Percentiles rank a stretch among this genome's conserved stretches.
Evolutionary conservation across 768 basidiomycete genomes (phyloP).

Genomic region (Boletus vinaceobasis): DNA sequence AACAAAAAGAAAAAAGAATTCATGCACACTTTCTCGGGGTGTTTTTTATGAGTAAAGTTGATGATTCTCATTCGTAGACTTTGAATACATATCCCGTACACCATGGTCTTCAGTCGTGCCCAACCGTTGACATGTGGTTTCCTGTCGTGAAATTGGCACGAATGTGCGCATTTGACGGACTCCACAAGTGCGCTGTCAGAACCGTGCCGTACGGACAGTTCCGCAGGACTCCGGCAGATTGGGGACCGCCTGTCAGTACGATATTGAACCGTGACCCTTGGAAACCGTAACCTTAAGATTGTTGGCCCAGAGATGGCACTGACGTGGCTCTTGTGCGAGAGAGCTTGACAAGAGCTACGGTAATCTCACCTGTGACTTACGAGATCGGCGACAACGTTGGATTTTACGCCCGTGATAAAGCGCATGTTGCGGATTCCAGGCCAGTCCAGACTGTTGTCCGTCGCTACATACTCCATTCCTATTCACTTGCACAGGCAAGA

Average conservation of each 20-base stretch:
- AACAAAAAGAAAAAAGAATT: slow-evolving; percentile 23
- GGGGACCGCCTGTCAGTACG: slow-evolving; percentile 27
- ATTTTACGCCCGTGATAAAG: slow-evolving; percentile 16
- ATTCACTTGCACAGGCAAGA: neutral
- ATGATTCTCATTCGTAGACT: neutral
- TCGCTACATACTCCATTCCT: neutral
- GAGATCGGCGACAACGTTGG: neutral
- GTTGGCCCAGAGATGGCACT: slow-evolving; percentile 16
- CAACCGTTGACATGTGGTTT: slow-evolving; percentile 33
- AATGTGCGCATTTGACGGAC: slow-evolving; percentile 35
- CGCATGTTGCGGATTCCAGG: slow-evolving; percentile 6
- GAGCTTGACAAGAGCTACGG: neutral
- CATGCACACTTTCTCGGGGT: slow-evolving; percentile 20
- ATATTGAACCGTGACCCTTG: slow-evolving; percentile 34
- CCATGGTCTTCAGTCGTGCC: too few relatives aligned
- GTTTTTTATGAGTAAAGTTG: slow-evolving; percentile 17
- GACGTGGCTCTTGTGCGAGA: slow-evolving; percentile 23
- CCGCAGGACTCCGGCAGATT: slow-evolving; percentile 22
- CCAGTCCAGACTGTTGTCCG: neutral
- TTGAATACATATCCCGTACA: neutral
- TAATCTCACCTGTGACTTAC: neutral
- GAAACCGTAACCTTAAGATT: slow-evolving; percentile 10
- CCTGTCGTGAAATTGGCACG: slow-evolving; percentile 37
- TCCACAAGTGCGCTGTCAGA: slow-evolving; percentile 31
- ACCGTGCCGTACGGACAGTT: slow-evolving; percentile 20